A percentile compares a stretch with the other conserved stretches of the same genome.
Conservation (phyloP, 2,329 filamentous ascomycete genomes). For the Nothopassalora personata region DNA sequence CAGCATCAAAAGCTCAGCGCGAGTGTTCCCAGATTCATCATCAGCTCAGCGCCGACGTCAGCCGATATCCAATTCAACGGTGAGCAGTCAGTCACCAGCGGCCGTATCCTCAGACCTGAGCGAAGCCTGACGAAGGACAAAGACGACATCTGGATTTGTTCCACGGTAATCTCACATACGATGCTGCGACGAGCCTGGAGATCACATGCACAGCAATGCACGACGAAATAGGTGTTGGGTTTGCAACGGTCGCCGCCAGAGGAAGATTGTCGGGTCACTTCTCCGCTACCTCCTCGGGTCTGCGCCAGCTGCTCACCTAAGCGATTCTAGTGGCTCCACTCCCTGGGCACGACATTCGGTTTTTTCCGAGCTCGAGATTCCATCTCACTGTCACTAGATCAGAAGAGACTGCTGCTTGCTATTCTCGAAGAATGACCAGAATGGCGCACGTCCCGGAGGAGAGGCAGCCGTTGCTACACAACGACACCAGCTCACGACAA, state of each 20-base stretch:
- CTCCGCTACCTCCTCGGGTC: not conserved
- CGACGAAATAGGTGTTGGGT: not conserved
- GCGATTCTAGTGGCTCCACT: conserved; percentile 2
- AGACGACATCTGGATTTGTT: not conserved
- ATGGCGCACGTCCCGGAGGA: conserved; percentile 5
- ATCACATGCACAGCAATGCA: not conserved
- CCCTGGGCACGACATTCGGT: not conserved
- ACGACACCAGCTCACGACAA: not conserved
- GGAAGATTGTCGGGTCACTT: not conserved
- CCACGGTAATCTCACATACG: not conserved
- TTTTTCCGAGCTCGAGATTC: not conserved
- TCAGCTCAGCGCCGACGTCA: not conserved
- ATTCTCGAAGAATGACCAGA: not conserved
- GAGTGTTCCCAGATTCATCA: not conserved
- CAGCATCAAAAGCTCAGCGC: not conserved
- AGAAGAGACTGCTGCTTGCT: not conserved
- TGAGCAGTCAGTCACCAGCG: no score
- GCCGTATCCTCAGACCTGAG: not conserved
- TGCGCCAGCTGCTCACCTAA: not conserved
- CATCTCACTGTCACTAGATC: not conserved
- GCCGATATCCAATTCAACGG: not conserved
- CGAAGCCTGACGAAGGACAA: not conserved
- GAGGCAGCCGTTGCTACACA: conserved; percentile 14
- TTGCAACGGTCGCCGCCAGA: not conserved
- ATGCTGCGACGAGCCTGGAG: not conserved